Evolutionary conservation across 306 rosid species (phyloP), one percentile per base, ranked within the genome.

Genomic region (Vigna angularis): DNA sequence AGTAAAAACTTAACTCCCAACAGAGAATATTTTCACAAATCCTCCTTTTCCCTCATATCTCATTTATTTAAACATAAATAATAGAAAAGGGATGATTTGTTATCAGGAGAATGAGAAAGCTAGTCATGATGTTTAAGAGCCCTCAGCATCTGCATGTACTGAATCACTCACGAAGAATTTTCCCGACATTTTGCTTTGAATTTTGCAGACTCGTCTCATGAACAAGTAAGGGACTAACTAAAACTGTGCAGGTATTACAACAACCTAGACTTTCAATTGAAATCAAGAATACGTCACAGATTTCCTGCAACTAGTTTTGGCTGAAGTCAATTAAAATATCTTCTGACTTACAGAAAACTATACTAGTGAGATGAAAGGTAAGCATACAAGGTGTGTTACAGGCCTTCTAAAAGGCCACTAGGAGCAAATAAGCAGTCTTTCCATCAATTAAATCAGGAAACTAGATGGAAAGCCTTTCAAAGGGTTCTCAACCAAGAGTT

Each of bases 161-260:
- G 32, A 70, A 55, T 42, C 42, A 40, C 30, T 77, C 59, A 53
- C 57, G 12, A 47, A 65, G 65, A 7, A 53, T 51, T 20, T 22
- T 47, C 58, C 65, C 8, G 11, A 16, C 7, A 30, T 30, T 26
- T 30, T 30, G 34, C 34, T 30, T 30, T 30, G 34, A 30, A 30
- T 30, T 30, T 30, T 30, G 34, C 34, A 30, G 5, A 52, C 50
- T 49, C 56, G 16, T 40, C 16, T 40, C 78, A 70, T 51, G 52
- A 63, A 59, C 28, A 30, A 20, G 20, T 20, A 20, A 50, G 73
- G 75, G 10, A 28, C 36, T 68, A 44, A 56, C 53, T 72, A 38
- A 71, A 55, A 69, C 47, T 66, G 64, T 64, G 82, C 76, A 55
- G 17, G 49, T 20, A 55, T 32, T 15, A 20, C 32, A 68, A 59